A percentile compares a stretch with the other conserved stretches of the same genome.
Evolutionary conservation across 305 asterid genomes (phyloP).

Genomic region (Fraxinus sp.): DNA sequence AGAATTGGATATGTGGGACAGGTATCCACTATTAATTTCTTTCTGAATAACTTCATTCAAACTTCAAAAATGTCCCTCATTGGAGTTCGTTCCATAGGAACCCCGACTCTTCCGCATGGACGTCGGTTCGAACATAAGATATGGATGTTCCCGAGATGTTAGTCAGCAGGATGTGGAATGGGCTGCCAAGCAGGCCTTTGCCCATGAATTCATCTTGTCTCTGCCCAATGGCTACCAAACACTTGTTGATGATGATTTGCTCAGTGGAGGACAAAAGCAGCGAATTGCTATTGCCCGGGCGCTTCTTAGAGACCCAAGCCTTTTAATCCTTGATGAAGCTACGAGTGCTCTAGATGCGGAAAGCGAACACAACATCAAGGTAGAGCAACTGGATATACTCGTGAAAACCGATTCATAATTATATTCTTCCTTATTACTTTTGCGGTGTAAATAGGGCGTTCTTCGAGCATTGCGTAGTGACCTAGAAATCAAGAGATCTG

Average conservation of each 20-base stretch:
- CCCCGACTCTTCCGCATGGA: conserved; percentile 91
- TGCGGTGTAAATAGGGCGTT: conserved; percentile 52
- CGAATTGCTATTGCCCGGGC: conserved; percentile 96
- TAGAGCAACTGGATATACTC: conserved; percentile 20
- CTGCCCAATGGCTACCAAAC: conserved; percentile 88
- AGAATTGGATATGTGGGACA: conserved; percentile 95
- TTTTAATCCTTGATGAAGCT: conserved; percentile 93
- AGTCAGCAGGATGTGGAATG: conserved; percentile 72
- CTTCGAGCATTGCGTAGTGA: conserved; percentile 62
- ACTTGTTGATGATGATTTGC: conserved; percentile 90
- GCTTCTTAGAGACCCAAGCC: conserved; percentile 79
- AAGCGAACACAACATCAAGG: conserved; percentile 92
- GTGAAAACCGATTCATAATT: not conserved
- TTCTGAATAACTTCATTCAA: conserved; percentile 4
- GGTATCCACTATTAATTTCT: conserved; percentile 40
- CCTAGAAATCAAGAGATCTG: conserved; percentile 60
- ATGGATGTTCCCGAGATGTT: conserved; percentile 70
- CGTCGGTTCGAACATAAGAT: conserved; percentile 77
- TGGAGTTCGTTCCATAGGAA: conserved; percentile 47
- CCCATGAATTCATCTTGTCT: conserved; percentile 78
- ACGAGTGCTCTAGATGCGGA: conserved; percentile 97
- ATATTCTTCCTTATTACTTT: conserved; percentile 14
- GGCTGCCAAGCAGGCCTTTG: conserved; percentile 91
- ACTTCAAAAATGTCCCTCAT: conserved; percentile 16
- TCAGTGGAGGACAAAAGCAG: conserved; percentile 98